Evolutionary conservation across 2,329 filamentous ascomycete genomes (phyloP).

Genomic region (Helminthosporium solani): DNA sequence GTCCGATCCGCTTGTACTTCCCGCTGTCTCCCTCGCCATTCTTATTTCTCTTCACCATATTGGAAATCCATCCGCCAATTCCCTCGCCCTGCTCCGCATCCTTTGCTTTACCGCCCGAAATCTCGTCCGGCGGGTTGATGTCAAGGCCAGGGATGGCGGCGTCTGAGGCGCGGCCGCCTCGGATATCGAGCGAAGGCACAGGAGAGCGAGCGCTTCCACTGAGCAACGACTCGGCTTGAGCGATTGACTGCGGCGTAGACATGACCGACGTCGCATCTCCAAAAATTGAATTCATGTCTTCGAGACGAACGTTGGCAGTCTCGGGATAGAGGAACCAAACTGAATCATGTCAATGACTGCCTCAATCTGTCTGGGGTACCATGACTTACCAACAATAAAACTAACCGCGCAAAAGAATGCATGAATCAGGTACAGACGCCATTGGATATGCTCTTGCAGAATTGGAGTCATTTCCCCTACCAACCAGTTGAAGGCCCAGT

Average conservation of each 20-base stretch:
- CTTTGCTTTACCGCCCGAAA: slow-evolving; percentile 53
- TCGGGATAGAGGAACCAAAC: slow-evolving; percentile 98
- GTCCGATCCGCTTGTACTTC: slow-evolving; percentile 50
- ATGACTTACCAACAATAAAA: slow-evolving; percentile 86
- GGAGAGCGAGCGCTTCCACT: slow-evolving; percentile 69
- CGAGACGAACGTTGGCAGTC: slow-evolving; percentile 89
- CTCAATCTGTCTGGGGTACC: not conserved
- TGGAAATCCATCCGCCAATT: slow-evolving; percentile 68
- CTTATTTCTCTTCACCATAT: slow-evolving; percentile 60
- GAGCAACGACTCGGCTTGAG: slow-evolving; percentile 81
- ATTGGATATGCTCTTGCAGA: slow-evolving; percentile 86
- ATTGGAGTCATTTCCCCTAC: slow-evolving; percentile 95
- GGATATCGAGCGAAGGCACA: slow-evolving; percentile 72
- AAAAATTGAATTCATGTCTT: slow-evolving; percentile 95
- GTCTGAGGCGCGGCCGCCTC: slow-evolving; percentile 55
- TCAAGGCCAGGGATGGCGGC: slow-evolving; percentile 76
- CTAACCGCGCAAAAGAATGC: slow-evolving; percentile 95
- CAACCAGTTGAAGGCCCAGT: slow-evolving; percentile 98
- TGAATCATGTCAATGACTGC: slow-evolving; percentile 44
- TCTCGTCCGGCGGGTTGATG: slow-evolving; percentile 72
- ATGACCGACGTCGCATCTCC: slow-evolving; percentile 86
- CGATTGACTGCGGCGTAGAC: slow-evolving; percentile 73
- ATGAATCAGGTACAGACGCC: slow-evolving; percentile 92
- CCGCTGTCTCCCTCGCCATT: slow-evolving; percentile 47
- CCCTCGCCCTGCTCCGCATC: slow-evolving; percentile 51